Evolutionary conservation across 805 yeast species (phyloP).

Genomic region (Sugiyamaella marilandica): DNA sequence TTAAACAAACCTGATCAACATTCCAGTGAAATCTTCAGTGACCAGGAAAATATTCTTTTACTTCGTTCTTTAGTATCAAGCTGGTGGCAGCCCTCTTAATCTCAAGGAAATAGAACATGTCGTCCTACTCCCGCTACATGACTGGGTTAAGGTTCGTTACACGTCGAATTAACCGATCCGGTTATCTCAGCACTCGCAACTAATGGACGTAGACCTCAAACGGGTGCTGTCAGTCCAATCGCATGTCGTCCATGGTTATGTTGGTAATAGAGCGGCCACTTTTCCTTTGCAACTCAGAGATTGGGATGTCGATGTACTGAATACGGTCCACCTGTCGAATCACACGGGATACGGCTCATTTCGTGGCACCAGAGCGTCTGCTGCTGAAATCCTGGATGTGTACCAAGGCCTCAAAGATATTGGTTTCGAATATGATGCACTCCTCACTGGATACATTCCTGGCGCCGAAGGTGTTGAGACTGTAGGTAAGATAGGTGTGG

Average conservation of each 20-base stretch:
- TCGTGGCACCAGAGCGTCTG: slow-evolving; percentile 50
- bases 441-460: slow-evolving; percentile 80
- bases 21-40: no score
- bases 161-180: no score
- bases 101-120: no score
- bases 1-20: no score
- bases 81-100: no score
- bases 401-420: slow-evolving; percentile 52
- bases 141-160: background rate
- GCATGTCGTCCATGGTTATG: slow-evolving; percentile 94
- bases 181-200: no score
- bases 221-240: slow-evolving; percentile 62
- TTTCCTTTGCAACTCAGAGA: slow-evolving; percentile 82
- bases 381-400: slow-evolving; percentile 45
- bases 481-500: slow-evolving; percentile 41
- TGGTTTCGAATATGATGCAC: slow-evolving; percentile 52
- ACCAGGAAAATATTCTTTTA: no score
- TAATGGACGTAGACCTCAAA: slow-evolving; percentile 39
- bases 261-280: slow-evolving; percentile 87
- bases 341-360: slow-evolving; percentile 84
- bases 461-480: slow-evolving; percentile 49
- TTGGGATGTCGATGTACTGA: slow-evolving; percentile 89
- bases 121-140: background rate
- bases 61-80: no score
- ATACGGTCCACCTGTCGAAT: slow-evolving; percentile 84